Conservation (phyloP, 2,329 filamentous ascomycete species). For the Hirsutella rhossiliensis region DNA sequence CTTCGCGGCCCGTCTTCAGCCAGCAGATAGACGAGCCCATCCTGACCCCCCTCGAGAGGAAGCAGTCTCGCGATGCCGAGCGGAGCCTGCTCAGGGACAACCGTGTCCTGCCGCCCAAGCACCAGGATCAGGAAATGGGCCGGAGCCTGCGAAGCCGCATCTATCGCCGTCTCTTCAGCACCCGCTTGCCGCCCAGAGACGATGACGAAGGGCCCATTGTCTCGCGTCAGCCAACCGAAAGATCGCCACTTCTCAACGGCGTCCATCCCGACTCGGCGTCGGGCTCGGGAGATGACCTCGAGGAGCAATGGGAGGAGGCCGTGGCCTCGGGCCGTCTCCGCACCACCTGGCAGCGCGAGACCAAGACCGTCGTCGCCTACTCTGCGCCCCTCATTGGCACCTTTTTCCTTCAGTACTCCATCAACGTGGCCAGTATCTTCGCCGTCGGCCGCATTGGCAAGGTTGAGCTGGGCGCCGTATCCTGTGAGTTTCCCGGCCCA, state of each 20-base stretch:
- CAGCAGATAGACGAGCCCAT: slow-evolving; percentile 36
- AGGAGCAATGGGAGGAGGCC: slow-evolving; percentile 75
- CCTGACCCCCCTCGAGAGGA: slow-evolving; percentile 42
- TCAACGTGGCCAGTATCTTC: slow-evolving; percentile 74
- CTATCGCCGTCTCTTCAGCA: slow-evolving; percentile 42
- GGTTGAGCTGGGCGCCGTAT: slow-evolving; percentile 35
- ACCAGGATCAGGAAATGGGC: slow-evolving; percentile 21
- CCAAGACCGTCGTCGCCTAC: slow-evolving; percentile 66
- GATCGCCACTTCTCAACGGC: slow-evolving; percentile 24
- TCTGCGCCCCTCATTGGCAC: slow-evolving; percentile 57
- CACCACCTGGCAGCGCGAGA: slow-evolving; percentile 85
- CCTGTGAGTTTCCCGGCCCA: slow-evolving; percentile 11
- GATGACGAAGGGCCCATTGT: slow-evolving; percentile 26
- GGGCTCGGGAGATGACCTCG: slow-evolving; percentile 40
- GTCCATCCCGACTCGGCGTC: slow-evolving; percentile 25
- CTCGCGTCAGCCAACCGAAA: slow-evolving; percentile 26
- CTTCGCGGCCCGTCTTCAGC: slow-evolving; percentile 57
- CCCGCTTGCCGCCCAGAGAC: slow-evolving; percentile 31
- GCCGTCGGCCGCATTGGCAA: slow-evolving; percentile 66
- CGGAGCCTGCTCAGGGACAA: slow-evolving; percentile 52
- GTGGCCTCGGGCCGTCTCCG: slow-evolving; percentile 69
- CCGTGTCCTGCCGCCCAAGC: slow-evolving; percentile 52
- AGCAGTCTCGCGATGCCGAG: slow-evolving; percentile 45
- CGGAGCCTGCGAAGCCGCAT: slow-evolving; percentile 22
- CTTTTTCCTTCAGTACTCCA: slow-evolving; percentile 70